A percentile compares a stretch with the other conserved stretches of the same genome.
Conservation (phyloP, 2,329 filamentous ascomycete species). For the Fusarium longipes region DNA sequence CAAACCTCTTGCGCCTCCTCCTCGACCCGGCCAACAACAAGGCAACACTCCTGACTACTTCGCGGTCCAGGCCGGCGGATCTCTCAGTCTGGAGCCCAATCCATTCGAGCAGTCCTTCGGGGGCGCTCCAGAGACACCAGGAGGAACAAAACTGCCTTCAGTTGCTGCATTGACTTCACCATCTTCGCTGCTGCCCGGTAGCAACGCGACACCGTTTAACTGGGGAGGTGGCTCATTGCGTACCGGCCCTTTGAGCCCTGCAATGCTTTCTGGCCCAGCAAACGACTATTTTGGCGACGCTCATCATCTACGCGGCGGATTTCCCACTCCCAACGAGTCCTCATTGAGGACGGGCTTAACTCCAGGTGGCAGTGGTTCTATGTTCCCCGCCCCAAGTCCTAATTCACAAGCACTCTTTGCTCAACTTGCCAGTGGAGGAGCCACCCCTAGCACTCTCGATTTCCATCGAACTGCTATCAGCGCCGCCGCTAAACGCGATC, state of each 20-base stretch:
- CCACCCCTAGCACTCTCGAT: constrained; percentile 90
- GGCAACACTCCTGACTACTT: constrained; percentile 75
- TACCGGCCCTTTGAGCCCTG: constrained; percentile 92
- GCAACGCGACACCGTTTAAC: constrained; percentile 77
- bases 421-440: constrained; percentile 80
- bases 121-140: constrained; percentile 79
- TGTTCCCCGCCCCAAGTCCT: constrained; percentile 93
- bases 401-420: constrained; percentile 87
- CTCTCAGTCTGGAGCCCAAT: constrained; percentile 85
- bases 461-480: constrained; percentile 94
- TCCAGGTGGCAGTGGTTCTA: constrained; percentile 93
- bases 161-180: constrained; percentile 93
- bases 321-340: constrained; percentile 96
- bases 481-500: constrained; percentile 73
- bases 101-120: constrained; percentile 97
- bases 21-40: constrained; percentile 67
- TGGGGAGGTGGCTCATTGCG: constrained; percentile 88
- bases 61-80: constrained; percentile 64
- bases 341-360: constrained; percentile 91
- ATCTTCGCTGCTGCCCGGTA: constrained; percentile 79
- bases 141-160: constrained; percentile 84
- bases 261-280: constrained; percentile 90
- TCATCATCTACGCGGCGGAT: constrained; percentile 81
- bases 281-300: constrained; percentile 91
- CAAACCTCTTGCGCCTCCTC: constrained; percentile 77